Percentiles rank a stretch among this genome's conserved stretches.
These are phyloP conservation scores for Blastocladiella emersonii DNA, from an alignment of 371 early-diverging fungal genomes.

Conservation along the genomic window DNA sequence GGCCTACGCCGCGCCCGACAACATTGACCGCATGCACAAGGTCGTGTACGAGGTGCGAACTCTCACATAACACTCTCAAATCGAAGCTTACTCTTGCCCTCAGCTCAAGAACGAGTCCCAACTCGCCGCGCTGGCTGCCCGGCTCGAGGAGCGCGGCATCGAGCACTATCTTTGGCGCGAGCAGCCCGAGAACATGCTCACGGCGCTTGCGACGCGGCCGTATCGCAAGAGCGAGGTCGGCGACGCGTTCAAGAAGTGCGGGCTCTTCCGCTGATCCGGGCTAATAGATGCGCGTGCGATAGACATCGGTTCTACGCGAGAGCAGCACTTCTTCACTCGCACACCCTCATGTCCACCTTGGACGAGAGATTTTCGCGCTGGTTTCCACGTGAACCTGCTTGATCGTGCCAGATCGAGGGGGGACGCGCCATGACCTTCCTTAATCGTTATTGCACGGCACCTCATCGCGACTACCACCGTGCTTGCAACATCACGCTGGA, in stretches of 20 bases:
- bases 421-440: too few species aligned
- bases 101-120: constrained; percentile 47
- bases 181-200: constrained; percentile 70
- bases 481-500: too few species aligned
- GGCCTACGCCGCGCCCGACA: constrained; percentile 42
- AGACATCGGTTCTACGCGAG: too few species aligned
- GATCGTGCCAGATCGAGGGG: too few species aligned
- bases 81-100: background rate
- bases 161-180: constrained; percentile 62
- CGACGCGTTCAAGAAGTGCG: background rate
- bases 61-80: background rate
- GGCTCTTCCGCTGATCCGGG: background rate
- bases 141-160: constrained; percentile 35
- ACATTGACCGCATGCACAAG: constrained; percentile 54
- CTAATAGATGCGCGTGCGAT: too few species aligned
- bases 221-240: constrained; percentile 35
- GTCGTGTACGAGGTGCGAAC: constrained; percentile 48
- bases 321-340: too few species aligned
- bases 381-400: too few species aligned
- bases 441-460: too few species aligned
- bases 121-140: constrained; percentile 38
- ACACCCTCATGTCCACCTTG: too few species aligned
- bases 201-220: constrained; percentile 69
- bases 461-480: too few species aligned
- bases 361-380: too few species aligned